Evolutionary conservation across 371 early-diverging fungal genomes (phyloP), one percentile per base, ranked within the genome.

Genomic region (Actinomortierella wolfii): DNA sequence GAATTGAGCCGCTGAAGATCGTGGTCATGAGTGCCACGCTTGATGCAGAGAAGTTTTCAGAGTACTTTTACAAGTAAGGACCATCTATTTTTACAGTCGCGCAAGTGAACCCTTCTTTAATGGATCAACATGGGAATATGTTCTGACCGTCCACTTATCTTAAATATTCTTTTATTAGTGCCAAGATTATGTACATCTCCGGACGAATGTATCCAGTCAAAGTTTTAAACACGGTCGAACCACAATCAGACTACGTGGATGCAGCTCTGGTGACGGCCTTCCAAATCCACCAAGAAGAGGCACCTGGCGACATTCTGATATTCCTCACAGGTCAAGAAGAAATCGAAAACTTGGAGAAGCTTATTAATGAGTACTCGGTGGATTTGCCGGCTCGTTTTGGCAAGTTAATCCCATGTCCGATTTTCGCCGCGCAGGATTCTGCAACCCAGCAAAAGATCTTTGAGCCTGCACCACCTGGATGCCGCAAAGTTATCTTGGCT

Each of bases 1-100:
- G 78, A 40, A 67, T 81, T 49, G 69, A 71, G 54, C 81, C 84
- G 49, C 81, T 97, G 18, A 96, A 93, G 78, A 87, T 98, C 20
- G 84, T 99, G 15, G 87, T 99, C 58, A 99, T 99, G 99, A 94
- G 93, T 76, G 99, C 99, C 14, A 99, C 99, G 0, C 77, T 98
- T 51, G 94, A 98, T 75, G 93, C 96, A 2, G 93, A 94, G 55
- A 86, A 89, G 56, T 97, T 98, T 60, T 88, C 94, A 2, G 84
- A 82, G 45, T 98, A 93, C 77, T 97, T 96, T 74, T 86, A 93
- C 76, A 68, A 74, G 83, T 82, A 73, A 63, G 69, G 47, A 2
- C 15, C n/a, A n/a, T n/a, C n/a, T n/a, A n/a, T n/a, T n/a, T n/a
- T n/a, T n/a, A n/a, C n/a, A n/a, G n/a, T n/a, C n/a, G n/a, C n/a